Evolutionary conservation across 176 grass and related monocot species (phyloP).

Genomic region (Areca catechu): DNA sequence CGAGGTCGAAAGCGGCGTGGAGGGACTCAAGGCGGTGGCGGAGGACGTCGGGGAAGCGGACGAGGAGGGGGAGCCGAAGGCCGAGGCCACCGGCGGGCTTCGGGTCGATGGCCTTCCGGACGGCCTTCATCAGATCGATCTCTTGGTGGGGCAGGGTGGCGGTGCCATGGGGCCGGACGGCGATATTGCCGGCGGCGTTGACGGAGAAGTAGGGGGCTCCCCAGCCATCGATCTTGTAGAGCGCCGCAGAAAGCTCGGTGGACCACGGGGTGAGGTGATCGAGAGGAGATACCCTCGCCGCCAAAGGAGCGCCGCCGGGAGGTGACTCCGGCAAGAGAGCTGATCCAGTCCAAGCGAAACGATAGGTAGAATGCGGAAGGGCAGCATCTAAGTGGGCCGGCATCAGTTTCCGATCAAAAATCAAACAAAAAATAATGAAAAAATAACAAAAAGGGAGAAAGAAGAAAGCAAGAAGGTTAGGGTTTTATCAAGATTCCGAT

Average conservation of each 20-base stretch:
- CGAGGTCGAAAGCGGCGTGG: conserved; percentile 11
- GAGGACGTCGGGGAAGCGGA: conserved; percentile 18
- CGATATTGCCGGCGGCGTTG: conserved; percentile 14
- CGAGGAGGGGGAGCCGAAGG: conserved; percentile 11
- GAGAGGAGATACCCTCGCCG: too few species aligned
- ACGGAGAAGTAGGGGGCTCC: conserved; percentile 14
- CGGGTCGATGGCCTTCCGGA: neutral
- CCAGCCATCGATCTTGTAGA: conserved; percentile 15
- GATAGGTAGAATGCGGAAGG: neutral
- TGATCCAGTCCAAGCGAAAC: neutral
- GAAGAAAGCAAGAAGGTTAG: neutral
- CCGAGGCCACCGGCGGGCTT: conserved; percentile 9
- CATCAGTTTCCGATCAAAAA: conserved; percentile 19
- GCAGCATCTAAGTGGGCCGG: conserved; percentile 13
- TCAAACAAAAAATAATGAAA: too few species aligned
- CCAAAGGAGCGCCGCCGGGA: neutral
- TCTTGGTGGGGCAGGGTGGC: conserved; percentile 7
- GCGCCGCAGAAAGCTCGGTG: conserved; percentile 11
- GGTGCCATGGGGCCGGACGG: conserved; percentile 6
- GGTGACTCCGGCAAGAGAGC: neutral
- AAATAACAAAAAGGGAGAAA: neutral
- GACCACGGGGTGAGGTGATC: neutral
- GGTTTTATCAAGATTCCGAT: conserved; percentile 1
- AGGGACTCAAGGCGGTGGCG: conserved; percentile 10
- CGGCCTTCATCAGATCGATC: conserved; percentile 21